Evolutionary conservation across 2,329 filamentous ascomycete genomes (phyloP).

Genomic region (Fonsecaea monophora): DNA sequence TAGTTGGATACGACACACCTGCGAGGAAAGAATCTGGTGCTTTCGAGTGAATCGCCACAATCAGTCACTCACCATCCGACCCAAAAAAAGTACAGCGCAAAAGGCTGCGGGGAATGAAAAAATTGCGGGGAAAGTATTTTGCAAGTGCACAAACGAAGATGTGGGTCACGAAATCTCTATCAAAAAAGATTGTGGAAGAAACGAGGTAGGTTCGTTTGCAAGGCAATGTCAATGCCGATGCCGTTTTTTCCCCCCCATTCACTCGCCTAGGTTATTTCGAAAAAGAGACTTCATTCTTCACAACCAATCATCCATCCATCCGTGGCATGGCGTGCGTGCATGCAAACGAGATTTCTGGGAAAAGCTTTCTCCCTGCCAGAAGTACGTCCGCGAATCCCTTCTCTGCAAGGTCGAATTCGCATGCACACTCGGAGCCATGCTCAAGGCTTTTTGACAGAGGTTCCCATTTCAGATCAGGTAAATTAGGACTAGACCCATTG

Average conservation of each 20-base stretch:
- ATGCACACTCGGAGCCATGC: neutral
- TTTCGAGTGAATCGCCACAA: neutral
- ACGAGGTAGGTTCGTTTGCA: too few species aligned
- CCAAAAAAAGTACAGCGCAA: neutral
- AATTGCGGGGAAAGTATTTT: constrained; percentile 1
- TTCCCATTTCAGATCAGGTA: neutral
- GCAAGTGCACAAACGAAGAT: neutral
- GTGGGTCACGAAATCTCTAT: too few species aligned
- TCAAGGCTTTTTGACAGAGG: neutral
- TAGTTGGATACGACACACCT: too few species aligned
- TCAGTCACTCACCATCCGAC: neutral
- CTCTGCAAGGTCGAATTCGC: neutral
- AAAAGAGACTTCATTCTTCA: neutral
- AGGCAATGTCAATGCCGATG: too few species aligned
- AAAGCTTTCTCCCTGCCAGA: neutral
- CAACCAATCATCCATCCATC: neutral
- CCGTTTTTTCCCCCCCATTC: neutral
- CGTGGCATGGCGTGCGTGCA: neutral
- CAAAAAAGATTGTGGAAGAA: too few species aligned
- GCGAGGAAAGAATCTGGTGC: too few species aligned
- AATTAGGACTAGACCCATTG: neutral
- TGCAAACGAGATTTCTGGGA: neutral
- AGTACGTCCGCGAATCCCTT: neutral
- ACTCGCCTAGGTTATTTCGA: neutral
- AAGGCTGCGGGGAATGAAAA: constrained; percentile 1